A percentile compares a stretch with the other conserved stretches of the same genome.
Conservation (phyloP, 495 filamentous ascomycete species). For the Neurospora sublineolata region DNA sequence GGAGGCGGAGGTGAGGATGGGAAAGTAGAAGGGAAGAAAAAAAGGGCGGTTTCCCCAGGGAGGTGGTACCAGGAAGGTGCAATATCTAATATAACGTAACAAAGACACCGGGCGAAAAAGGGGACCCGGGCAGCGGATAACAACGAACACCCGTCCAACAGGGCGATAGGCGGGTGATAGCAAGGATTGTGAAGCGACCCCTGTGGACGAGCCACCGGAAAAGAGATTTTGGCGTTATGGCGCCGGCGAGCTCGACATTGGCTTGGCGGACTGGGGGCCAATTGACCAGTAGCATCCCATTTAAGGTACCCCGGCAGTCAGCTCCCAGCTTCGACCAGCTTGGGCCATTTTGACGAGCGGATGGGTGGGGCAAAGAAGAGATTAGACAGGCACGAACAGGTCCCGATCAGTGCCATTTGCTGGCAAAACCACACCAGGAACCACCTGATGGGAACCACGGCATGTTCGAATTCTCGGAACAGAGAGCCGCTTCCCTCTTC, state of each 20-base stretch:
- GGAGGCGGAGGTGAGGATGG: not conserved
- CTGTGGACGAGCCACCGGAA: not conserved
- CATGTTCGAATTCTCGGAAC: not conserved
- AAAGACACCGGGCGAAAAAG: not conserved
- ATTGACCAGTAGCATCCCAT: not conserved
- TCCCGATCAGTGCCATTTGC: not conserved
- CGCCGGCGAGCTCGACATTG: not conserved
- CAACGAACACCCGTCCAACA: not conserved
- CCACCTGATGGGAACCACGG: not conserved
- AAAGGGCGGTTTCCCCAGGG: not conserved
- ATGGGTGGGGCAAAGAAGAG: not conserved
- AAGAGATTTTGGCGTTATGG: not conserved
- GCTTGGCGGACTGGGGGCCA: not conserved
- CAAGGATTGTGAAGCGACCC: not conserved
- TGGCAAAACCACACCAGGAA: not conserved
- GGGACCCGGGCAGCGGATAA: not conserved
- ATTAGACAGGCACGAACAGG: not conserved
- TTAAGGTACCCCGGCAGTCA: not conserved
- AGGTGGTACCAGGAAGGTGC: not conserved
- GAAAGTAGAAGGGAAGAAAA: constrained; percentile 3
- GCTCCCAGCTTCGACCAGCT: not conserved
- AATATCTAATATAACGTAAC: not conserved
- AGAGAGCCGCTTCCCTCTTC: not conserved
- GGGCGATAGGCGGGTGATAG: not conserved
- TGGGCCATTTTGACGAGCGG: not conserved